phyloP scores from a whole-genome alignment of 768 basidiomycete species.

The Mycena amicta region DNA sequence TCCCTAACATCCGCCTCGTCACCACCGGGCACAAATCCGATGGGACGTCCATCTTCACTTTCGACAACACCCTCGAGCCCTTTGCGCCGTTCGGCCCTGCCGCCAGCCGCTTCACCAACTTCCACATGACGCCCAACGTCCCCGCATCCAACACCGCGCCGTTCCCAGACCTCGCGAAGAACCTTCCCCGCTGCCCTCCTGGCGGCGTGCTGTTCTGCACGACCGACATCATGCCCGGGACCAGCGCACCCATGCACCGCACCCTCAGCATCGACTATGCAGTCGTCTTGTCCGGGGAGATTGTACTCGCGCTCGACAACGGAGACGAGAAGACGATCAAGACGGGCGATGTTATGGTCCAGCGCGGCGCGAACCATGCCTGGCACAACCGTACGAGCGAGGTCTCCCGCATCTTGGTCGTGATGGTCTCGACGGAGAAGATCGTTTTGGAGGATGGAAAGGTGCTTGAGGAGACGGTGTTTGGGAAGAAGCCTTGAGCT shows the following conservation, averaged over 20 bases:
- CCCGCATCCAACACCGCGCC: slow-evolving; percentile 18
- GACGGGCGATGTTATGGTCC: slow-evolving; percentile 6
- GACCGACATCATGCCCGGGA: slow-evolving; percentile 16
- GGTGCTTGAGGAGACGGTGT: neutral
- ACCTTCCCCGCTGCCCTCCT: slow-evolving; percentile 13
- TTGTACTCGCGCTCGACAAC: slow-evolving; percentile 9
- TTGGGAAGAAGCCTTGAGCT: neutral
- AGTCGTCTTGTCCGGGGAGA: slow-evolving; percentile 19
- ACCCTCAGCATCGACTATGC: slow-evolving; percentile 19
- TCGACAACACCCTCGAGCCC: neutral
- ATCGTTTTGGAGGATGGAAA: neutral
- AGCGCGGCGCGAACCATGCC: slow-evolving; percentile 8
- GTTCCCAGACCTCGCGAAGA: slow-evolving; percentile 4
- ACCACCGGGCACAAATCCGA: neutral
- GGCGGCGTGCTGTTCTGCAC: slow-evolving; percentile 14
- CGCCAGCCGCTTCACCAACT: slow-evolving; percentile 4
- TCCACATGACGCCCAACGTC: slow-evolving; percentile 12
- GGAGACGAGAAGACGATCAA: slow-evolving; percentile 12
- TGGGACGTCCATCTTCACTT: neutral
- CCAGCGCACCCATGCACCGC: slow-evolving; percentile 18
- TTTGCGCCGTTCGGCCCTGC: slow-evolving; percentile 16
- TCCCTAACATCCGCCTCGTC: neutral
- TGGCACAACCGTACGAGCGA: slow-evolving; percentile 10
- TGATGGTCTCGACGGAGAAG: slow-evolving; percentile 1
- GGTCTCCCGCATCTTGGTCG: slow-evolving; percentile 1